Conservation (phyloP, 2,329 filamentous ascomycete genomes). For the Diaporthe destruens region DNA sequence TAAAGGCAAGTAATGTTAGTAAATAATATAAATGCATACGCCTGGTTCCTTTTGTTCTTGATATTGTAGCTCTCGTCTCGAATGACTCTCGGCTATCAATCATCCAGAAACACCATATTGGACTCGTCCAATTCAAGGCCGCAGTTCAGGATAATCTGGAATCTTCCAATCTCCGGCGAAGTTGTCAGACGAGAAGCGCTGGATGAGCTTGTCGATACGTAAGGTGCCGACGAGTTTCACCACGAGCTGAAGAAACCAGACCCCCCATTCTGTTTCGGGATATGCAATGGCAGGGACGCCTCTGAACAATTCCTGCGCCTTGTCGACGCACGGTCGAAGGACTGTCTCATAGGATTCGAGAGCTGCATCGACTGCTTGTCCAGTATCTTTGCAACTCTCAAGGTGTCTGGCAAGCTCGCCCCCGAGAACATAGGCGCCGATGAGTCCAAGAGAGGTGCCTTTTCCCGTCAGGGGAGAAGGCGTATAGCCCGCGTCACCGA, state of each 20-base stretch:
- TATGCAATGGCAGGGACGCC: slow-evolving; percentile 28
- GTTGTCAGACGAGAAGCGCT: slow-evolving; percentile 35
- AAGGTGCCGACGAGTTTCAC: slow-evolving; percentile 11
- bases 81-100: neutral
- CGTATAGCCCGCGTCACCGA: slow-evolving; percentile 68
- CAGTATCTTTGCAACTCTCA: slow-evolving; percentile 24
- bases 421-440: slow-evolving; percentile 68
- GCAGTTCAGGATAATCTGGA: slow-evolving; percentile 38
- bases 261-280: slow-evolving; percentile 37
- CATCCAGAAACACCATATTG: too few relatives aligned
- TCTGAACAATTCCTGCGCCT: slow-evolving; percentile 52
- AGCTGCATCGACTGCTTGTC: slow-evolving; percentile 48
- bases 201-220: slow-evolving; percentile 15
- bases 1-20: neutral
- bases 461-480: slow-evolving; percentile 63
- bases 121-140: neutral
- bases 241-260: slow-evolving; percentile 36
- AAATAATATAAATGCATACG: neutral
- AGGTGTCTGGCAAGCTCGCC: slow-evolving; percentile 61
- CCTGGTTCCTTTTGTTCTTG: neutral
- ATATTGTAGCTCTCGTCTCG: too few relatives aligned
- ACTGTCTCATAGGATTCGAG: slow-evolving; percentile 58
- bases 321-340: slow-evolving; percentile 59
- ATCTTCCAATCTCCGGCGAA: slow-evolving; percentile 37
- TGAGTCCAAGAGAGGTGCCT: slow-evolving; percentile 62